These are phyloP conservation scores for Podaxis carcinomalis DNA, from an alignment of 768 basidiomycete species.

Conservation along the genomic window DNA sequence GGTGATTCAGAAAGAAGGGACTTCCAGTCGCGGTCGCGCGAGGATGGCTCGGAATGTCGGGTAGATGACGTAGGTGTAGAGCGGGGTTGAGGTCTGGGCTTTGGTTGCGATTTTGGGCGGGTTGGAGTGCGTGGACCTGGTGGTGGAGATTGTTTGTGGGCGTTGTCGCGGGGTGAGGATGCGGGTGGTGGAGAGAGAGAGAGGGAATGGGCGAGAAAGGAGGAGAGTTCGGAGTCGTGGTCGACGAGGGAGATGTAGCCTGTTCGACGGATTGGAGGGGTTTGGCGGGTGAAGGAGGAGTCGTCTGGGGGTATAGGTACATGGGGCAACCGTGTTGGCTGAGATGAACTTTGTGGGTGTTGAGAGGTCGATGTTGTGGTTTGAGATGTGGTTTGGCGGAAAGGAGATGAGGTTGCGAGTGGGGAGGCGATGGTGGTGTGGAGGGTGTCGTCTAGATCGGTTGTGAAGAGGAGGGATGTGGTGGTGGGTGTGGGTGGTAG, in stretches of 20 bases:
- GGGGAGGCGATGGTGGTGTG: conserved; percentile 7
- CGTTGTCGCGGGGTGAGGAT: not conserved
- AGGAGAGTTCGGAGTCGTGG: conserved; percentile 14
- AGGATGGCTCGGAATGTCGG: not conserved
- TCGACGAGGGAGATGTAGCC: conserved; percentile 12
- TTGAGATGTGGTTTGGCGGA: not conserved
- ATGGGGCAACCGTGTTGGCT: not conserved
- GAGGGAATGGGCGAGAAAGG: not conserved
- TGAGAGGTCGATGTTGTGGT: not conserved
- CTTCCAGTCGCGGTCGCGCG: not conserved
- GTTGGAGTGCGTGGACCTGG: not conserved
- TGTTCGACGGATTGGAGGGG: conserved; percentile 6
- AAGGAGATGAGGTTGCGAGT: not conserved
- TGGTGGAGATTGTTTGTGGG: not conserved
- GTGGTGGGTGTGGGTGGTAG: conserved; percentile 9
- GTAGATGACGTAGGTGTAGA: not conserved
- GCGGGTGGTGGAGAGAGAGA: not conserved
- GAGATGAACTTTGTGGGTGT: not conserved
- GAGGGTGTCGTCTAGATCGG: not conserved
- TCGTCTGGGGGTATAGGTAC: not conserved
- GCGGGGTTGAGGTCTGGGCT: not conserved
- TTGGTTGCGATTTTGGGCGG: no score
- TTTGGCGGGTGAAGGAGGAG: conserved; percentile 1
- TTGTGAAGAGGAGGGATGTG: conserved; percentile 24
- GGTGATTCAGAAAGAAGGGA: not conserved